A percentile compares a stretch with the other conserved stretches of the same genome.
phyloP scores from a whole-genome alignment of 345 rosid genomes.

The Sonneratia caseolaris region DNA sequence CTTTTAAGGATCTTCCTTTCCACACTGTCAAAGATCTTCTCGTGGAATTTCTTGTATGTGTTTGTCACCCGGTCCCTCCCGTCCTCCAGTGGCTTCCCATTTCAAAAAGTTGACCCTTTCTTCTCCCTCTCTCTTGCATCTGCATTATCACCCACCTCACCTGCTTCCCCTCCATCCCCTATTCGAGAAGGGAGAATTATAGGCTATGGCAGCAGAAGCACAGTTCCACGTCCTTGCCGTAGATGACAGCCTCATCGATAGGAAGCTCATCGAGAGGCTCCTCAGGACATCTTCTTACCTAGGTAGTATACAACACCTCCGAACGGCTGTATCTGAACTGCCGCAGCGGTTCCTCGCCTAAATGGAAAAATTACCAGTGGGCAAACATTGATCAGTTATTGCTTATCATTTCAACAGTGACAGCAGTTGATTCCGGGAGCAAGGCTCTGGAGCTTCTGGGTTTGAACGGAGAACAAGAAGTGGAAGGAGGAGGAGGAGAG shows the following conservation, averaged over 20 bases:
- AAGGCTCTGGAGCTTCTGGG: slow-evolving; percentile 85
- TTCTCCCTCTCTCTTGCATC: not conserved
- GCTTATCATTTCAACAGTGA: slow-evolving; percentile 32
- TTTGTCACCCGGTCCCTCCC: not conserved
- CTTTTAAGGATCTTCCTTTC: slow-evolving; percentile 50
- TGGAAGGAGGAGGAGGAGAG: not conserved
- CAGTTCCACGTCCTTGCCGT: slow-evolving; percentile 92
- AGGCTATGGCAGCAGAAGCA: slow-evolving; percentile 28
- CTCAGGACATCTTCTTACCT: slow-evolving; percentile 86
- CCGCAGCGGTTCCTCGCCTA: too few species aligned
- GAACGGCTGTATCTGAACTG: too few species aligned
- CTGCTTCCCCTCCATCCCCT: not conserved
- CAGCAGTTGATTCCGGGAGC: slow-evolving; percentile 83
- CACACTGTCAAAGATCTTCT: slow-evolving; percentile 44
- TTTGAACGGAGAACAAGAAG: slow-evolving; percentile 21
- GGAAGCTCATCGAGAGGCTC: slow-evolving; percentile 79
- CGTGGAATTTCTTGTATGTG: slow-evolving; percentile 13
- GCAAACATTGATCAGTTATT: not conserved
- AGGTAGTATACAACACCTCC: slow-evolving; percentile 23
- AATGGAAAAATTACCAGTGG: not conserved
- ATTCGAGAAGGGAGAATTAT: slow-evolving; percentile 12
- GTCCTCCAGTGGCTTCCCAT: slow-evolving; percentile 13
- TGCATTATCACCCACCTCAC: slow-evolving; percentile 8
- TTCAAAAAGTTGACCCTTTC: slow-evolving; percentile 16
- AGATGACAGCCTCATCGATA: slow-evolving; percentile 70